A percentile compares a stretch with the other conserved stretches of the same genome.
Conservation (phyloP, 2,329 filamentous ascomycete genomes). For the Grosmannia huntii region DNA sequence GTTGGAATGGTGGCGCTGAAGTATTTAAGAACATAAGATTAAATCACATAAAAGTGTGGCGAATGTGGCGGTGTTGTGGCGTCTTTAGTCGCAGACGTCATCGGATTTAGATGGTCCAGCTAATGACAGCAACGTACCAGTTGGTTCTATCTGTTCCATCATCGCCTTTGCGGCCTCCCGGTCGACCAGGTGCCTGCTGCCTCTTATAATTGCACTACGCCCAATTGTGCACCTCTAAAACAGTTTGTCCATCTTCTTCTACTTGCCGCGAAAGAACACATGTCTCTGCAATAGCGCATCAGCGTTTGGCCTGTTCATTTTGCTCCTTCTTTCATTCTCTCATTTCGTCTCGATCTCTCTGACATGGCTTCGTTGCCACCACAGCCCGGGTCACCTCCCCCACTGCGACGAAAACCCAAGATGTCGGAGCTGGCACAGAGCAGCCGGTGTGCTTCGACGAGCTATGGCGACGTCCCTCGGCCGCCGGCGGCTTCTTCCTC, state of each 20-base stretch:
- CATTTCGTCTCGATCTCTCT: neutral
- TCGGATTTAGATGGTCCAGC: neutral
- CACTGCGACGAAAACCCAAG: constrained; percentile 6
- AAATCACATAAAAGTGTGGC: neutral
- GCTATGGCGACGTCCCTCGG: neutral
- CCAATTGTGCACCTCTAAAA: neutral
- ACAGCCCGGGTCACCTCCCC: neutral
- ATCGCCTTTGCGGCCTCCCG: neutral
- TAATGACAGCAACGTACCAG: too few species aligned
- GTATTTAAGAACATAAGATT: neutral
- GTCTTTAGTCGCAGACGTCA: neutral
- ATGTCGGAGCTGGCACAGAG: constrained; percentile 2
- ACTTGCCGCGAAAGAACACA: neutral
- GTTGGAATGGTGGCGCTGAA: neutral
- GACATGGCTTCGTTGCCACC: constrained; percentile 4
- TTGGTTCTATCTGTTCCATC: neutral
- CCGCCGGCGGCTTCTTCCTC: constrained; percentile 2
- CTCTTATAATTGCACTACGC: neutral
- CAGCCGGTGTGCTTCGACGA: neutral
- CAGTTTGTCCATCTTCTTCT: neutral
- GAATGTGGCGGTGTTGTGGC: neutral
- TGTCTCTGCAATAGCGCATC: neutral
- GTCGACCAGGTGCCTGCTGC: neutral
- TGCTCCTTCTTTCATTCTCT: neutral
- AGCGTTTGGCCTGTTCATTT: neutral